Evolutionary conservation across 140 eudicot genomes (phyloP), one percentile per base, ranked within the genome.

Genomic region (Cichorium intybus): DNA sequence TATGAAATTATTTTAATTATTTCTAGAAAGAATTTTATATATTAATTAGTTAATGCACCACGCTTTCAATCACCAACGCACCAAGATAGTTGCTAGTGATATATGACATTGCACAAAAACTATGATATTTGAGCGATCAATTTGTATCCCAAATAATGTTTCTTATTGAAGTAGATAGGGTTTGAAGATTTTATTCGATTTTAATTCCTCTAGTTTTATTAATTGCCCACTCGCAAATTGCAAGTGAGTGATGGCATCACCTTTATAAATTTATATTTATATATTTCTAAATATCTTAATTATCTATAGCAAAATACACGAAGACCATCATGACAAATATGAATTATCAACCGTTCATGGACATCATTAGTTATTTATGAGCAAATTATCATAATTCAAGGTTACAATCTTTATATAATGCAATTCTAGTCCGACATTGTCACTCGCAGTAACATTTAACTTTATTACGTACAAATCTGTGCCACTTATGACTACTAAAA

Each of bases 171-270:
- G 70, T 52, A 60, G 79, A 75, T 75, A 75, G 34, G 69, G 64
- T 11, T 63, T 51, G 70, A 75, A 60, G 80, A 75, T 75, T 18
- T 59, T 67, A 59, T 75, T 67, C 74, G 75, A 75, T 75, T 67
- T 31, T 46, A 59, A 24, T 20, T 60, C 24, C 22, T 29, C 37
- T 28, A 14, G 0, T 49, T 57, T 50, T 58, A 31, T 50, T 60
- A 67, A 37, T 68, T 41, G 14, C 2, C 58, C 24, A 67, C 65
- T 60, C 59, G 9, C 24, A 59, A 58, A 58, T 22, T 27, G 48
- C 46, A 24, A 53, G 56, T 29, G 56, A 39, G 57, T 52, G 57
- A 50, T 53, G 71, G 10, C 48, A 58, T 28, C 74, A 58, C 41
- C 12, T 21, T 6, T 24, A 51, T 51, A 51, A 22, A 2, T 15